Conservation (phyloP, 164 flowering plant species). For the Cinnamomum chago region DNA sequence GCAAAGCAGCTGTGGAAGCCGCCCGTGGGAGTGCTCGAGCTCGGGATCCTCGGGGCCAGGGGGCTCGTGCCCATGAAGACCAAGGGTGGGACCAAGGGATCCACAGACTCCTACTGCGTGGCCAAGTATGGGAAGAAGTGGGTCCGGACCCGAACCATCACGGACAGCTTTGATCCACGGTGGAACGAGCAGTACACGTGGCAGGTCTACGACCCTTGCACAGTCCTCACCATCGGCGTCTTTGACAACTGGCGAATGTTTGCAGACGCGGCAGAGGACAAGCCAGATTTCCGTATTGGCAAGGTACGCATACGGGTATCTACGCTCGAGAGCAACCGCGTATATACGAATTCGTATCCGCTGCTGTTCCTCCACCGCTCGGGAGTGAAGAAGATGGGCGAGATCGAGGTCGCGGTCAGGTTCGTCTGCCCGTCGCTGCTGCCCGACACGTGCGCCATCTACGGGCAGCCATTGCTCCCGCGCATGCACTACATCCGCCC, state of each 20-base stretch:
- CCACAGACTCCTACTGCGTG: conserved; percentile 94
- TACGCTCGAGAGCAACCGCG: conserved; percentile 80
- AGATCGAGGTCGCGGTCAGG: conserved; percentile 83
- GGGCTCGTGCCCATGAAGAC: conserved; percentile 86
- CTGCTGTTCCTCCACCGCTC: conserved; percentile 46
- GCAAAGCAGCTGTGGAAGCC: conserved; percentile 96
- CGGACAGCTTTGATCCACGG: conserved; percentile 84
- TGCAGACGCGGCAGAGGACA: conserved; percentile 44
- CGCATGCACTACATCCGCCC: conserved; percentile 91
- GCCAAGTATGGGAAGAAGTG: conserved; percentile 98
- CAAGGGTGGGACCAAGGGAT: conserved; percentile 54
- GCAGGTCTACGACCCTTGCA: conserved; percentile 96
- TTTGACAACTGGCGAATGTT: conserved; percentile 96
- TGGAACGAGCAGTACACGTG: conserved; percentile 99
- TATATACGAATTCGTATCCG: conserved; percentile 80
- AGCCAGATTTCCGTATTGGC: conserved; percentile 68
- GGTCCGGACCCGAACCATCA: conserved; percentile 83
- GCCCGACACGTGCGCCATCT: conserved; percentile 67
- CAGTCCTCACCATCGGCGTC: conserved; percentile 84
- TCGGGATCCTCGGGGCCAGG: conserved; percentile 88
- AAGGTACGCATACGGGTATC: conserved; percentile 86
- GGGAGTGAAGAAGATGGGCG: conserved; percentile 97
- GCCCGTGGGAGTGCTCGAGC: conserved; percentile 80
- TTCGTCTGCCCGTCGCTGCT: conserved; percentile 68
- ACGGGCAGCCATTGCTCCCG: conserved; percentile 85